Base-by-base conservation (phyloP, 768 basidiomycete genomes). In the Ramaria sp. region DNA sequence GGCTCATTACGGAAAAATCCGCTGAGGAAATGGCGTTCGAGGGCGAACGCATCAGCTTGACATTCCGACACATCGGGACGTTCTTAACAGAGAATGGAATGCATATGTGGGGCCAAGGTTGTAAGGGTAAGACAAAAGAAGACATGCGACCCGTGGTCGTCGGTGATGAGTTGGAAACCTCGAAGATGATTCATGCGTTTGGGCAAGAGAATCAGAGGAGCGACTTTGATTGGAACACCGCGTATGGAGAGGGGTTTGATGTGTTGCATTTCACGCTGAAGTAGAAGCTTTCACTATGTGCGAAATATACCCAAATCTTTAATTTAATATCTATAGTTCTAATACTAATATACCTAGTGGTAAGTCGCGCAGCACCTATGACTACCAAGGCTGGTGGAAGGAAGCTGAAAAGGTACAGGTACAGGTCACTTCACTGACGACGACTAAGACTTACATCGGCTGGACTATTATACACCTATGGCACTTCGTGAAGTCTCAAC, bases 41-140 rank as follows among this genome's bases (percentile, higher is more conserved):
- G n/a, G 84, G 83, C 24, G 83, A 76, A 51, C 77, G 88, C 48
- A 88, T 91, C 65, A 88, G 87, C 64, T 68, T 90, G 62, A 91
- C 88, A 9, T 90, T 91, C 69, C 75, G 88, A 39, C 74, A 77
- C 56, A 90, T 91, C 45, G 86, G 84, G 37, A 91, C 88, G 19
- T 91, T 87, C 69, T 68, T 90, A 59, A 75, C 74, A 13, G 66
- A 65, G 1, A 78, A 78, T 51, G 72, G 70, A 55, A 65, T 72
- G 34, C 70, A 63, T 51, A 91, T 91, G 10, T 89, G 74, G 63
- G 88, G 89, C 0, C 86, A 87, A 62, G 89, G 88, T 1, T 84
- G 83, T 48, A 80, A 67, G 61, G 76, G 75, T 0, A 90, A 89
- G 72, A 78, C 72, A 3, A 73, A 63, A 52, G 80, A 74, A 41